A percentile compares a stretch with the other conserved stretches of the same genome.
Evolutionary conservation across 1,284 basidiomycete species (phyloP).

Genomic region (Amylostereum chailletii): DNA sequence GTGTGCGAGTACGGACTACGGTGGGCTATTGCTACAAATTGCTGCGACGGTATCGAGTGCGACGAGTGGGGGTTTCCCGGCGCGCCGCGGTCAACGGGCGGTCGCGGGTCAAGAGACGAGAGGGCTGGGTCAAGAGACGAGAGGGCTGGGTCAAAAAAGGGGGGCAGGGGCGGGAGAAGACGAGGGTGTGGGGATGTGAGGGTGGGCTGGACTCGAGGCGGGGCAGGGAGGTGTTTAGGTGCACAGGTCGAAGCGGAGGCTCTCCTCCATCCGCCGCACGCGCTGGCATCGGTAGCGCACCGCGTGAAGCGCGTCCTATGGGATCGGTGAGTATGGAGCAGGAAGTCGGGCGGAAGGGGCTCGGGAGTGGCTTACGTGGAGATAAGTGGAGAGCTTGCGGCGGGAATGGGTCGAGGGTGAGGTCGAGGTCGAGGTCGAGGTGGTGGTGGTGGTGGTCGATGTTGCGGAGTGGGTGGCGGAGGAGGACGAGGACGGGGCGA

Average conservation of each 20-base stretch:
- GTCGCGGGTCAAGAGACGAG: too few relatives aligned
- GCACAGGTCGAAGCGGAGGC: conserved; percentile 9
- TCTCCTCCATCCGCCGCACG: conserved; percentile 4
- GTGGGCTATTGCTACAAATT: too few relatives aligned
- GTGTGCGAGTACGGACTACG: too few relatives aligned
- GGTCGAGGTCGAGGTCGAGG: not conserved
- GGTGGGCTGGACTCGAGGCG: not conserved
- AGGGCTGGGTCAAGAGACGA: too few relatives aligned
- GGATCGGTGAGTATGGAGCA: not conserved
- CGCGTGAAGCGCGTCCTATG: conserved; percentile 5
- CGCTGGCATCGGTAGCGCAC: conserved; percentile 7
- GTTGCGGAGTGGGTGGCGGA: not conserved
- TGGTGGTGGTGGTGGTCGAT: not conserved
- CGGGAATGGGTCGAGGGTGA: not conserved
- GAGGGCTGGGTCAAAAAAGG: too few relatives aligned
- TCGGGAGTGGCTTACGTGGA: too few relatives aligned
- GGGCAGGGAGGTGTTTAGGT: conserved; percentile 1
- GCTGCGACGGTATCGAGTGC: too few relatives aligned
- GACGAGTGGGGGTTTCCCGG: too few relatives aligned
- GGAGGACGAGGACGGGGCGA: not conserved
- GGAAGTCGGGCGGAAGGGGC: too few relatives aligned
- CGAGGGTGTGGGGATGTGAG: too few relatives aligned
- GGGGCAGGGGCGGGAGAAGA: too few relatives aligned
- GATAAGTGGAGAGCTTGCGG: not conserved
- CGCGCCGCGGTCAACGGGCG: too few relatives aligned